phyloP scores from a whole-genome alignment of 176 grass and related monocot species.

The Themeda triandra region DNA sequence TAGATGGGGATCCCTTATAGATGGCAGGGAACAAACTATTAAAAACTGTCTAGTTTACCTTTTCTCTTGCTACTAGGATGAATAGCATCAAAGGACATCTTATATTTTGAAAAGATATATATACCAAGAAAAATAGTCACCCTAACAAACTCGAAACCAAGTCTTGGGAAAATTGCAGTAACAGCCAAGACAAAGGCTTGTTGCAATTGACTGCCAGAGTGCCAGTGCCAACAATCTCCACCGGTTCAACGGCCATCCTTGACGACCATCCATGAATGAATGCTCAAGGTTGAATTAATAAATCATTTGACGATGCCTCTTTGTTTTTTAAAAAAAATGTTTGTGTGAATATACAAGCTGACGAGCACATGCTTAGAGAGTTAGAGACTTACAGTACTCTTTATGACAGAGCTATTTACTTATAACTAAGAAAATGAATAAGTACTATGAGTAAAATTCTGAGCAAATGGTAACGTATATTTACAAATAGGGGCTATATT shows the following conservation, averaged over 20 bases:
- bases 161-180: background rate
- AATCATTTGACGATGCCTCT: background rate
- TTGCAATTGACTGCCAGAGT: constrained; percentile 17
- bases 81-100: background rate
- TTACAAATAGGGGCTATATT: background rate
- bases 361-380: too few species aligned
- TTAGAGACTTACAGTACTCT: too few species aligned
- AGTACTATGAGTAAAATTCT: background rate
- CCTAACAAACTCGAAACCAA: background rate
- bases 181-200: background rate
- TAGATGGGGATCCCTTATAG: too few species aligned
- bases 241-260: background rate
- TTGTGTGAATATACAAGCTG: background rate
- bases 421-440: background rate
- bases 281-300: background rate
- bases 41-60: background rate
- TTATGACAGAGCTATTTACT: background rate
- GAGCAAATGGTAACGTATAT: background rate
- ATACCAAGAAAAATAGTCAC: background rate
- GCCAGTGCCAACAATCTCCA: background rate
- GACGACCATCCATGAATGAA: background rate
- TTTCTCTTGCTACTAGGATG: background rate
- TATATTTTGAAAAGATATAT: background rate
- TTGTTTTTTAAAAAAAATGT: background rate
- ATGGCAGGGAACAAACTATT: background rate